Conservation (phyloP, 1,284 basidiomycete species). For the Polyporus tsugae region DNA sequence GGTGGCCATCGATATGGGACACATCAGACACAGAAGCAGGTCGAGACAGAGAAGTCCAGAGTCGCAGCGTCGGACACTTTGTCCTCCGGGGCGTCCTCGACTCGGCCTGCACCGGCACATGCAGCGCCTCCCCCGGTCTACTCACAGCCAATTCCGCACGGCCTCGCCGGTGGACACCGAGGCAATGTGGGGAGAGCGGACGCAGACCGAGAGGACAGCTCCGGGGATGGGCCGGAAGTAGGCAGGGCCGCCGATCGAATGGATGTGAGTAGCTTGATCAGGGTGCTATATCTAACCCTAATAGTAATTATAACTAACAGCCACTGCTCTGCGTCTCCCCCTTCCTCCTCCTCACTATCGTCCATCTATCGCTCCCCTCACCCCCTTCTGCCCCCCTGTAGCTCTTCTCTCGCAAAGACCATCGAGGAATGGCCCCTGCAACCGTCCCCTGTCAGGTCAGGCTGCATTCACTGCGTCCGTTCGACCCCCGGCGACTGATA, state of each 20-base stretch:
- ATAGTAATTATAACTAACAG: slow-evolving; percentile 29
- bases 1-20: slow-evolving; percentile 13
- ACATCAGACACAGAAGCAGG: slow-evolving; percentile 9
- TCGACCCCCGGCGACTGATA: slow-evolving; percentile 26
- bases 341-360: slow-evolving; percentile 15
- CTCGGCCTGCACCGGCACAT: slow-evolving; percentile 7
- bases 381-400: slow-evolving; percentile 7
- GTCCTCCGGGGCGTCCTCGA: slow-evolving; percentile 3
- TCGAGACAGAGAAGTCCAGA: not conserved
- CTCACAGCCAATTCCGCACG: slow-evolving; percentile 6
- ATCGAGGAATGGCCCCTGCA: slow-evolving; percentile 36
- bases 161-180: slow-evolving; percentile 5
- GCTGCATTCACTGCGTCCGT: not conserved
- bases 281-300: slow-evolving; percentile 23
- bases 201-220: not conserved
- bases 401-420: not conserved
- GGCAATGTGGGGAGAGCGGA: not conserved
- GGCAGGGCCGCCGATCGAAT: slow-evolving; percentile 2
- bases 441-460: slow-evolving; percentile 74
- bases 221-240: not conserved
- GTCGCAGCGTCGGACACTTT: not conserved
- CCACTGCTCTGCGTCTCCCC: slow-evolving; percentile 13
- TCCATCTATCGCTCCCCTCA: slow-evolving; percentile 11
- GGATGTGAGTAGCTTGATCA: slow-evolving; percentile 27
- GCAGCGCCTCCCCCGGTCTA: slow-evolving; percentile 2